Conservation (phyloP, 345 rosid genomes). For the Eucalyptus victrix region DNA sequence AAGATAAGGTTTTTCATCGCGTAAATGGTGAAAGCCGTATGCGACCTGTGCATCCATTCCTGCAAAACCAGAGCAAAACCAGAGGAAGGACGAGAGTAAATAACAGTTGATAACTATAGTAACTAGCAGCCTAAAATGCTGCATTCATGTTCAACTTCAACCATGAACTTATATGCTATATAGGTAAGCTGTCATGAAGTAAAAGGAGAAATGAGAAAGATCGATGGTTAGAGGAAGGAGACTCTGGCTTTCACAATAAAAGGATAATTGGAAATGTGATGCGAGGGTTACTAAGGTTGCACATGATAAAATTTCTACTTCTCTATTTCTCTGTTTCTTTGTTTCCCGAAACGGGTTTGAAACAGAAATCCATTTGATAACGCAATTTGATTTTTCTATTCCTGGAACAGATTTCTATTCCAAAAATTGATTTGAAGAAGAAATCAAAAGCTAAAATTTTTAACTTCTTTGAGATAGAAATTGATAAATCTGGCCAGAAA, state of each 20-base stretch:
- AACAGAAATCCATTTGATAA: no score
- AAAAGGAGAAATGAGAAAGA: background rate
- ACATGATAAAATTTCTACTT: background rate
- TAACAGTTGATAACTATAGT: background rate
- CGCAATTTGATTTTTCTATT: background rate
- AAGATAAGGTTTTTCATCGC: constrained; percentile 87
- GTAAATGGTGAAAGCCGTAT: constrained; percentile 92
- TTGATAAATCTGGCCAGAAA: no score
- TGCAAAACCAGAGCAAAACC: background rate
- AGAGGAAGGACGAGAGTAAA: background rate
- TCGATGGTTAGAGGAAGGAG: background rate
- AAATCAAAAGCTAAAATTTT: no score
- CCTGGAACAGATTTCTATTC: no score
- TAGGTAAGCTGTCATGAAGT: background rate
- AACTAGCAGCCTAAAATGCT: background rate
- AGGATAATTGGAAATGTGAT: background rate
- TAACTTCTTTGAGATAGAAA: no score
- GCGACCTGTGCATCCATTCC: constrained; percentile 99
- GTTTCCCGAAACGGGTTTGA: rapidly evolving
- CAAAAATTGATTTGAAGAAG: no score
- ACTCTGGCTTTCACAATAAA: background rate
- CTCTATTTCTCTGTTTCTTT: no score
- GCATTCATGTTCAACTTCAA: background rate
- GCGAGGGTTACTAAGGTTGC: background rate
- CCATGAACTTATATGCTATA: background rate